A percentile compares a stretch with the other conserved stretches of the same genome.
These are phyloP conservation scores for Diaporthe citrichinensis DNA, from an alignment of 2,329 filamentous ascomycete species.

Conservation along the genomic window DNA sequence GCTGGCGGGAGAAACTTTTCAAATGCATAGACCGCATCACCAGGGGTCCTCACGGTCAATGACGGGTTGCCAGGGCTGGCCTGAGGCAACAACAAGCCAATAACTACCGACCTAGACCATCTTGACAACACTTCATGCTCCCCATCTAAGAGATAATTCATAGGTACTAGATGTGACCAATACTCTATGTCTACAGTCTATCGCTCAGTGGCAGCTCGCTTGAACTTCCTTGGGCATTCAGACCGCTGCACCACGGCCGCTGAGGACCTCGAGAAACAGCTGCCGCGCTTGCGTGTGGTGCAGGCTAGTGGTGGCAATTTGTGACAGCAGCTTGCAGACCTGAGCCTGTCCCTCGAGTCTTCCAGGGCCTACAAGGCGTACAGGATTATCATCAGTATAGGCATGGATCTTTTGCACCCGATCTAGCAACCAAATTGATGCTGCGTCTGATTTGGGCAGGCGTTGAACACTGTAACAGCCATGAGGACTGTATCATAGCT, in stretches of 20 bases:
- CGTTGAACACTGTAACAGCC: neutral
- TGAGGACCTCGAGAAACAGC: neutral
- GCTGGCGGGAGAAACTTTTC: constrained; percentile 40
- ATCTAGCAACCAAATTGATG: neutral
- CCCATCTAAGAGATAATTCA: neutral
- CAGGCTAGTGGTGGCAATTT: neutral
- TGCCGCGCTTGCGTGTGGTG: neutral
- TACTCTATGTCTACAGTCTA: neutral
- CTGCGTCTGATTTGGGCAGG: neutral
- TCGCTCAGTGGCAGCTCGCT: neutral
- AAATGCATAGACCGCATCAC: constrained; percentile 21
- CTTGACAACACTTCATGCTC: neutral
- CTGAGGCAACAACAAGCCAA: constrained; percentile 29
- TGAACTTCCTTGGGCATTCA: neutral
- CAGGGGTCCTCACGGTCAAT: constrained; percentile 34
- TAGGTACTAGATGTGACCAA: neutral
- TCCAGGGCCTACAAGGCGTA: no score
- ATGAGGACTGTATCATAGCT: neutral
- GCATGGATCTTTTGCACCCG: neutral
- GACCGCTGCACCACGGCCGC: no score
- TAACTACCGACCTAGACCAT: neutral
- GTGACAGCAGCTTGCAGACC: neutral
- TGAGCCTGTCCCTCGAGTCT: neutral
- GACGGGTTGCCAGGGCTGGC: constrained; percentile 17
- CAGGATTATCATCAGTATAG: no score